Percentiles rank a stretch among this genome's conserved stretches.
Conservation (phyloP, 352 stramenopile genomes). For the Thraustochytrium striatum region DNA sequence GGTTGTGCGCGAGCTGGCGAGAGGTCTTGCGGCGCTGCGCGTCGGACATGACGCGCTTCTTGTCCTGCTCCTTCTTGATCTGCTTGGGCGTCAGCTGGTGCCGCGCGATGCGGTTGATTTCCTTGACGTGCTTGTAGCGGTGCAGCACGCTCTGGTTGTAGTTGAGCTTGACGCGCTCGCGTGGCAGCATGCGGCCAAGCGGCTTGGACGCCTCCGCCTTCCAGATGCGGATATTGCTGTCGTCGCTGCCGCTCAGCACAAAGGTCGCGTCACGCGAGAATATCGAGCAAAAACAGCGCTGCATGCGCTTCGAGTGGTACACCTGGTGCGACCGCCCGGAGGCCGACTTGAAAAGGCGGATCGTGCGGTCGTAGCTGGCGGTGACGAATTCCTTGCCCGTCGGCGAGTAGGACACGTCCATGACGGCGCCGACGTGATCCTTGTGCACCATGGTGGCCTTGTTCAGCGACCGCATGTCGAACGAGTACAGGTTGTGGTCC, state of each 20-base stretch:
- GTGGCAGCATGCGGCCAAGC: slow-evolving; percentile 71
- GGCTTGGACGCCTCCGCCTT: slow-evolving; percentile 91
- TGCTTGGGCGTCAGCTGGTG: slow-evolving; percentile 91
- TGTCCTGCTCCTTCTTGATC: slow-evolving; percentile 91
- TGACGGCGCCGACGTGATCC: slow-evolving; percentile 95
- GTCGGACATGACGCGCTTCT: slow-evolving; percentile 69
- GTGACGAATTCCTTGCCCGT: slow-evolving; percentile 96
- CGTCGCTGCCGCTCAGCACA: slow-evolving; percentile 95
- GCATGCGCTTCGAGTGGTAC: slow-evolving; percentile 99
- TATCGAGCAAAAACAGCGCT: slow-evolving; percentile 84
- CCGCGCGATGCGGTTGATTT: slow-evolving; percentile 86
- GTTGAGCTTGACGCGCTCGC: slow-evolving; percentile 82
- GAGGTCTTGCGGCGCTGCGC: not conserved
- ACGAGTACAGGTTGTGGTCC: slow-evolving; percentile 98
- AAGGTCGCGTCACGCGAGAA: slow-evolving; percentile 86
- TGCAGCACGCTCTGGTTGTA: slow-evolving; percentile 96
- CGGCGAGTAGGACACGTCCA: slow-evolving; percentile 93
- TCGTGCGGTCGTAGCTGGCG: slow-evolving; percentile 94
- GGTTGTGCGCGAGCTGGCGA: slow-evolving; percentile 5
- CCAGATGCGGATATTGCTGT: slow-evolving; percentile 99
- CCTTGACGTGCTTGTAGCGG: slow-evolving; percentile 84
- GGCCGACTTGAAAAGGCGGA: slow-evolving; percentile 91
- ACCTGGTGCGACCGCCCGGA: slow-evolving; percentile 76
- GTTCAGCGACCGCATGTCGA: slow-evolving; percentile 97
- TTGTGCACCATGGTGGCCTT: slow-evolving; percentile 88